Evolutionary conservation across 768 basidiomycete species (phyloP).

Genomic region (Suillus occidentalis): DNA sequence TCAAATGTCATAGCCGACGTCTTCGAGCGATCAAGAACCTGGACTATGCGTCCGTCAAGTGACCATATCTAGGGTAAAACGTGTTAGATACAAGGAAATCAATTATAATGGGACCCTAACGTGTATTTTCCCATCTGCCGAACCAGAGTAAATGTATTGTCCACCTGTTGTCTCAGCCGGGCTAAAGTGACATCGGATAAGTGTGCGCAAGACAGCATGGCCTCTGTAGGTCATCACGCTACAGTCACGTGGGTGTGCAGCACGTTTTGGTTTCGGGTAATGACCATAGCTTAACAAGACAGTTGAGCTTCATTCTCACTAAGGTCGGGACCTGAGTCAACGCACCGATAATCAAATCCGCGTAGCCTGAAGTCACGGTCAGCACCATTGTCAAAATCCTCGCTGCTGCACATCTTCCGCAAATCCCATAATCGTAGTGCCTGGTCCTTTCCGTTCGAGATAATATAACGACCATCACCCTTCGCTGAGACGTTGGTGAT

Average conservation of each 20-base stretch:
- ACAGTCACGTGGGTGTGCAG: conserved; percentile 83
- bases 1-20: conserved; percentile 70
- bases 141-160: conserved; percentile 94
- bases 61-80: conserved; percentile 76
- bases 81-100: conserved; percentile 7
- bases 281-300: conserved; percentile 48
- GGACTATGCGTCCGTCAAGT: conserved; percentile 82
- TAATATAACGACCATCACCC: conserved; percentile 92
- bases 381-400: conserved; percentile 60
- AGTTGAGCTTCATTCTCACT: conserved; percentile 13
- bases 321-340: conserved; percentile 5
- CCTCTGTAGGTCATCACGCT: conserved; percentile 96
- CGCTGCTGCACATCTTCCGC: conserved; percentile 82
- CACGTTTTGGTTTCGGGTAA: conserved; percentile 62
- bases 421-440: conserved; percentile 90
- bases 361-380: conserved; percentile 53
- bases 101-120: conserved; percentile 40
- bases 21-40: conserved; percentile 78
- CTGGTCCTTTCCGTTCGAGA: conserved; percentile 97
- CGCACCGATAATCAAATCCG: conserved; percentile 83
- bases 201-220: conserved; percentile 84
- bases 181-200: conserved; percentile 96
- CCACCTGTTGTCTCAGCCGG: conserved; percentile 89
- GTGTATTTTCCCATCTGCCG: conserved; percentile 82
- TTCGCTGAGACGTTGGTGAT: conserved; percentile 94